Percentiles rank a stretch among this genome's conserved stretches.
phyloP scores from a whole-genome alignment of 192 early-diverging fungal genomes.

The Umbelopsis sp. region DNA sequence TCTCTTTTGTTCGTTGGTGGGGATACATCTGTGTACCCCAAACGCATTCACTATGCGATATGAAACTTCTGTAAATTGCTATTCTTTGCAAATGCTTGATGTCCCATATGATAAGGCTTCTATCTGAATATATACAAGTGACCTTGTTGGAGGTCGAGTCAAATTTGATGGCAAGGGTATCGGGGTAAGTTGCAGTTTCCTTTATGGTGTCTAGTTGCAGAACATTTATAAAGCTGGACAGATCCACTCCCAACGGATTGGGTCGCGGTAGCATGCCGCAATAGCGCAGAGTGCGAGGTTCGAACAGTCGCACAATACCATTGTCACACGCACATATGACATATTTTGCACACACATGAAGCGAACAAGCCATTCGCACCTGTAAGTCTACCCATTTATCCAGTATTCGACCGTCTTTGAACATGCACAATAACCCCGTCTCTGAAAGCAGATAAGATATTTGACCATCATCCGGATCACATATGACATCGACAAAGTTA shows the following conservation, averaged over 20 bases:
- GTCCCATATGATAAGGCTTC: constrained; percentile 77
- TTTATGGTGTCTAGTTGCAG: constrained; percentile 18
- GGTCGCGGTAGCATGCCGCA: constrained; percentile 74
- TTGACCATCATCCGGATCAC: constrained; percentile 42
- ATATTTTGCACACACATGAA: constrained; percentile 58
- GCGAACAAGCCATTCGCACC: constrained; percentile 63
- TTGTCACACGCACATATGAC: constrained; percentile 76
- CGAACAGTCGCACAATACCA: constrained; percentile 78
- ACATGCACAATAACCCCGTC: constrained; percentile 67
- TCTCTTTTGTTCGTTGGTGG: not conserved
- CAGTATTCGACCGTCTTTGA: constrained; percentile 62
- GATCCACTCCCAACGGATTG: constrained; percentile 63
- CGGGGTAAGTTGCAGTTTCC: constrained; percentile 53
- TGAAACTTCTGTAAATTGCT: constrained; percentile 60
- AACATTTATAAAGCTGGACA: constrained; percentile 28
- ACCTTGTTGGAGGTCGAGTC: constrained; percentile 53
- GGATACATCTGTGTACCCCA: constrained; percentile 80
- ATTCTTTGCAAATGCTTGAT: constrained; percentile 58
- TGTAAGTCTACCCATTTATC: constrained; percentile 87
- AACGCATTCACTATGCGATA: constrained; percentile 75
- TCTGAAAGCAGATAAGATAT: constrained; percentile 71
- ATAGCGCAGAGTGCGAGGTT: constrained; percentile 69
- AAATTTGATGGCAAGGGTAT: constrained; percentile 62
- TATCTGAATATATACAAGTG: constrained; percentile 71
- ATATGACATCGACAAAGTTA: constrained; percentile 72